Base-by-base conservation (phyloP, 208 protist species). In the Leishmania gerbilli region DNA sequence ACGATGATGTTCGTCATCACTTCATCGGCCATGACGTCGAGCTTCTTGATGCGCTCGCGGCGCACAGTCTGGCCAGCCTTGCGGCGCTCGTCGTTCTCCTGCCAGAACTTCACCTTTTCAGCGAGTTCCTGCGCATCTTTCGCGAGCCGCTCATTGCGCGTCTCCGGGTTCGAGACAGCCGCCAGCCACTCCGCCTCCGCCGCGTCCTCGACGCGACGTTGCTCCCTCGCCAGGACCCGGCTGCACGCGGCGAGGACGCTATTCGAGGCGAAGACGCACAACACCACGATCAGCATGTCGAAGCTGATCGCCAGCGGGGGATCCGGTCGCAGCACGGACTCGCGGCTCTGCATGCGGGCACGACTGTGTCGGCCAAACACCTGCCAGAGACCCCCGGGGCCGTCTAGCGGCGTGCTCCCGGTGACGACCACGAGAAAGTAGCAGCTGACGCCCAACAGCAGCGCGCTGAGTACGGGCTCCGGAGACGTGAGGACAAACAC, bases 1-100 rank as follows among this genome's bases (percentile, higher is more conserved):
- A 93, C 74, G 15, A 95, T 83, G 11, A 87, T 74, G 55, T 89
- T 89, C 3, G 87, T 94, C 74, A 96, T 42, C 49, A 88, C 65
- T 31, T 93, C 89, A 34, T 87, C 79, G 7, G 77, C 85, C 45
- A 86, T 77, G 56, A 92, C 86, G 34, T 86, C 60, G 3, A 75
- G 11, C 42, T 84, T 75, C 40, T 77, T 72, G 31, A 90, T 79
- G 37, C 83, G 82, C 31, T 84, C 77, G 21, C 87, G 86, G 53
- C 80, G 81, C 67, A 67, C 51, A 17, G 67, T 42, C 47, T 83
- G 76, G 21, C 78, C 83, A 47, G 87, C 72, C 42, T 81, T 71
- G 68, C 74, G 68, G 47, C 85, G 85, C 79, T 79, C 53, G 37
- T 85, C 79, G 62, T 89, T 89, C 53, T 84, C 84, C 53, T 86